These are phyloP conservation scores for Hemisphaericaspora nanyangensis DNA, from an alignment of 805 yeast species.

Conservation along the genomic window DNA sequence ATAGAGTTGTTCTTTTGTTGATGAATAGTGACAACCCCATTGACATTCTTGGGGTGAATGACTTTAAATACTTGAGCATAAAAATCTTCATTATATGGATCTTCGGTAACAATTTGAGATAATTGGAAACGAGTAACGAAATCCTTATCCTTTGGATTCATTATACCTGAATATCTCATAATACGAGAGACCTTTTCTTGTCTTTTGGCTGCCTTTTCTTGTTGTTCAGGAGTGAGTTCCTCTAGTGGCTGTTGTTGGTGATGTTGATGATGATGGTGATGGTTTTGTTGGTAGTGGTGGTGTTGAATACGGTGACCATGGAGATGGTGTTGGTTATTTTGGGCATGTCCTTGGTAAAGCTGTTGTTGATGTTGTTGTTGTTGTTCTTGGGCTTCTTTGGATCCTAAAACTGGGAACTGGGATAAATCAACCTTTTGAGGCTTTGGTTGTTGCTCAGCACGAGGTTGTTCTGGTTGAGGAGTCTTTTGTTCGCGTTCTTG, in stretches of 20 bases:
- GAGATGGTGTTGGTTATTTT: slow-evolving; percentile 6
- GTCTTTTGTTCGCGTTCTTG: slow-evolving; percentile 3
- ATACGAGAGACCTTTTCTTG: slow-evolving; percentile 74
- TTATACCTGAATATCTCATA: slow-evolving; percentile 81
- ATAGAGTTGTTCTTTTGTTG: slow-evolving; percentile 64
- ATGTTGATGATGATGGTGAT: slow-evolving; percentile 17
- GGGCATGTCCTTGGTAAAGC: slow-evolving; percentile 8
- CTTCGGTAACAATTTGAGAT: slow-evolving; percentile 93
- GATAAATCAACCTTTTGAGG: slow-evolving; percentile 31
- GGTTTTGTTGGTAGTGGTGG: slow-evolving; percentile 14
- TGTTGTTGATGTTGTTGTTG: slow-evolving; percentile 7
- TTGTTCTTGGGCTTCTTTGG: slow-evolving; percentile 29
- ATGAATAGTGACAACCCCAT: slow-evolving; percentile 36
- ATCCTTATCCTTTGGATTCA: slow-evolving; percentile 97
- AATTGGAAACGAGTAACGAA: slow-evolving; percentile 91
- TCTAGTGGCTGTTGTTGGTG: slow-evolving; percentile 23
- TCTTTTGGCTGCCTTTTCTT: slow-evolving; percentile 60
- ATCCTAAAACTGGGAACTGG: slow-evolving; percentile 55
- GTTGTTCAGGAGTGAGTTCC: slow-evolving; percentile 67
- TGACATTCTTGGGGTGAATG: slow-evolving; percentile 38
- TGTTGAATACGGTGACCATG: slow-evolving; percentile 16
- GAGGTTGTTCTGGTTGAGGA: slow-evolving; percentile 2
- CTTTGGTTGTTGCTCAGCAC: slow-evolving; percentile 1
- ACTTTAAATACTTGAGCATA: slow-evolving; percentile 87
- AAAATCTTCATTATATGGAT: slow-evolving; percentile 95